Conservation (phyloP, 1,284 basidiomycete species). For the Stygiomarasmius scandens region DNA sequence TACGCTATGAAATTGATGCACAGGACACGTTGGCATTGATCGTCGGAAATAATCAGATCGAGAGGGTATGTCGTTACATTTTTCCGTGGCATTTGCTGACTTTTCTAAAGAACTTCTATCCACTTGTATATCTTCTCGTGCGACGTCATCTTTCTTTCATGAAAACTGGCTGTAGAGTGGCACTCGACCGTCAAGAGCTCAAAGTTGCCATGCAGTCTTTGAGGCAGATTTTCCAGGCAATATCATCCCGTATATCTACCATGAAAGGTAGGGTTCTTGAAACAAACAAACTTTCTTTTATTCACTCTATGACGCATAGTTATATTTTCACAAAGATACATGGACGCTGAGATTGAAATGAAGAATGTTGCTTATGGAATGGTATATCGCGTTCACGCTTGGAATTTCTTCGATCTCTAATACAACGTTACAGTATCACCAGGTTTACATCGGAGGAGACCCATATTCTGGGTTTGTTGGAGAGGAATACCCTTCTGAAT, state of each 20-base stretch:
- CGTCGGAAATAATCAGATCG: slow-evolving; percentile 11
- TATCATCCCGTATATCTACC: background rate
- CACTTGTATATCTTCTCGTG: slow-evolving; percentile 12
- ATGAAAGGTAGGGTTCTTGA: background rate
- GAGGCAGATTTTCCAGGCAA: slow-evolving; percentile 4
- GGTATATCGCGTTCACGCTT: background rate
- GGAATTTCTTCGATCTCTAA: background rate
- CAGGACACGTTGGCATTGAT: slow-evolving; percentile 15
- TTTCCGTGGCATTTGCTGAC: background rate
- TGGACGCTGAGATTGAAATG: background rate
- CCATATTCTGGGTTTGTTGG: background rate
- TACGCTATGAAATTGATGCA: slow-evolving; percentile 15
- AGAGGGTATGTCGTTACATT: slow-evolving; percentile 7
- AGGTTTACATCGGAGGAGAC: background rate
- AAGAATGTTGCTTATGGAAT: slow-evolving; percentile 14
- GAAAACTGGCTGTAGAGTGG: background rate
- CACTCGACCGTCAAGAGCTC: slow-evolving; percentile 11
- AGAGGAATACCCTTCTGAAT: background rate
- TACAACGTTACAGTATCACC: background rate
- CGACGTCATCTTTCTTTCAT: slow-evolving; percentile 8
- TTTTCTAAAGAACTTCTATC: slow-evolving; percentile 9
- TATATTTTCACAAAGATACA: background rate
- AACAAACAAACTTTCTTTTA: background rate
- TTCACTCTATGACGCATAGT: background rate
- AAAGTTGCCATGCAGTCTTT: slow-evolving; percentile 3